Conservation (phyloP, 192 early-diverging fungal species). For the Linnemannia elongata region DNA sequence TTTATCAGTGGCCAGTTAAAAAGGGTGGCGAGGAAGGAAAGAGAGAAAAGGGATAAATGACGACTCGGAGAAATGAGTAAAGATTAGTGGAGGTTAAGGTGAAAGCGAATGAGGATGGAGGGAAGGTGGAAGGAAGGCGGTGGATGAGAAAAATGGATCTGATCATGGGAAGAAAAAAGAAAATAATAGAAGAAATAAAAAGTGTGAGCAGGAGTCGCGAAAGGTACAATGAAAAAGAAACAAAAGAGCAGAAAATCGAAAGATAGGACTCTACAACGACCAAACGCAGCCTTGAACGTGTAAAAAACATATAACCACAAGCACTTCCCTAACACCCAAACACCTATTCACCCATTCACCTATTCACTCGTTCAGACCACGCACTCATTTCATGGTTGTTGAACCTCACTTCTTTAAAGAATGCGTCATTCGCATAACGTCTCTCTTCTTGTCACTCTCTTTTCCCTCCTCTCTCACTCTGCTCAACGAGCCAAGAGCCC, state of each 20-base stretch:
- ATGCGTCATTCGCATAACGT: not conserved
- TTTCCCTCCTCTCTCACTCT: not conserved
- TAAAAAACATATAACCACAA: too few relatives aligned
- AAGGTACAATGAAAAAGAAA: not conserved
- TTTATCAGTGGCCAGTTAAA: too few relatives aligned
- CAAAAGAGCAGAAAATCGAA: not conserved
- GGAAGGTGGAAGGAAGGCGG: not conserved
- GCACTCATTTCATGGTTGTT: too few relatives aligned
- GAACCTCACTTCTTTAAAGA: too few relatives aligned
- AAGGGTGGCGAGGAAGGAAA: too few relatives aligned
- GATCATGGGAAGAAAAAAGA: not conserved
- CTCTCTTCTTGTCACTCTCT: not conserved
- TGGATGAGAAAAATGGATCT: not conserved
- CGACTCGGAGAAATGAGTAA: too few relatives aligned
- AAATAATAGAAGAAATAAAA: not conserved
- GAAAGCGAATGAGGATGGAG: not conserved
- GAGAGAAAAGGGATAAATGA: too few relatives aligned
- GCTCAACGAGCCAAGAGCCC: not conserved
- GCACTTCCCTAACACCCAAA: too few relatives aligned
- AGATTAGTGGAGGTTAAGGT: not conserved
- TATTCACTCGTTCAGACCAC: not conserved
- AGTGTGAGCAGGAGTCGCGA: not conserved
- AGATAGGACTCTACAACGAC: not conserved
- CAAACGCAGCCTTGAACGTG: too few relatives aligned
- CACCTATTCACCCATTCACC: too few relatives aligned